phyloP scores from a whole-genome alignment of 306 rosid genomes.

The Abrus precatorius region DNA sequence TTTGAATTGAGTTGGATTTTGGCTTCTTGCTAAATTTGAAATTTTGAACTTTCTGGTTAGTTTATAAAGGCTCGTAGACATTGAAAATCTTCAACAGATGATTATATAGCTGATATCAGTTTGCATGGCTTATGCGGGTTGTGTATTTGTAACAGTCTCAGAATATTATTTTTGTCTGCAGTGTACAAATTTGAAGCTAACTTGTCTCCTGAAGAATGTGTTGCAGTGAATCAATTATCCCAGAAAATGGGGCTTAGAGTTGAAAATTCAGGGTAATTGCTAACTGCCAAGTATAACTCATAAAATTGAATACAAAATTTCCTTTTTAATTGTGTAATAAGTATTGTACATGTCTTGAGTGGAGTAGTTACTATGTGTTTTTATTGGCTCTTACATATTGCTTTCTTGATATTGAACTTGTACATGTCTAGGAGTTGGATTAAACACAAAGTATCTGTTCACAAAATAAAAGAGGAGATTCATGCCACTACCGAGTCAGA shows the following conservation, averaged over 20 bases:
- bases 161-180: slow-evolving; percentile 21
- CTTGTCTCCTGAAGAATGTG: slow-evolving; percentile 20
- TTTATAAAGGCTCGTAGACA: background rate
- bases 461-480: slow-evolving; percentile 49
- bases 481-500: slow-evolving; percentile 3
- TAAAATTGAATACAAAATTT: background rate
- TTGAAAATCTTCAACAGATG: slow-evolving; percentile 7
- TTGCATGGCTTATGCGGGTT: background rate
- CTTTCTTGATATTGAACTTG: slow-evolving; percentile 33
- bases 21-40: slow-evolving; percentile 8
- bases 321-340: slow-evolving; percentile 15
- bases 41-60: slow-evolving; percentile 10
- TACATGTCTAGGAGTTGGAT: slow-evolving; percentile 54
- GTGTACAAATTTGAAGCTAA: background rate
- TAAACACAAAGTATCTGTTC: slow-evolving; percentile 51
- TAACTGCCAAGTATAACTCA: background rate
- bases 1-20: background rate
- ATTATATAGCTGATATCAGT: background rate
- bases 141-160: background rate
- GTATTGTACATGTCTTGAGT: slow-evolving; percentile 3
- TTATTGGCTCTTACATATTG: background rate
- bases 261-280: slow-evolving; percentile 3
- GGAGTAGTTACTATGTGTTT: slow-evolving; percentile 2
- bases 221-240: slow-evolving; percentile 13
- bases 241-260: slow-evolving; percentile 2